Base-by-base conservation (phyloP, 352 stramenopile species). In the Pythium rishiriense region DNA sequence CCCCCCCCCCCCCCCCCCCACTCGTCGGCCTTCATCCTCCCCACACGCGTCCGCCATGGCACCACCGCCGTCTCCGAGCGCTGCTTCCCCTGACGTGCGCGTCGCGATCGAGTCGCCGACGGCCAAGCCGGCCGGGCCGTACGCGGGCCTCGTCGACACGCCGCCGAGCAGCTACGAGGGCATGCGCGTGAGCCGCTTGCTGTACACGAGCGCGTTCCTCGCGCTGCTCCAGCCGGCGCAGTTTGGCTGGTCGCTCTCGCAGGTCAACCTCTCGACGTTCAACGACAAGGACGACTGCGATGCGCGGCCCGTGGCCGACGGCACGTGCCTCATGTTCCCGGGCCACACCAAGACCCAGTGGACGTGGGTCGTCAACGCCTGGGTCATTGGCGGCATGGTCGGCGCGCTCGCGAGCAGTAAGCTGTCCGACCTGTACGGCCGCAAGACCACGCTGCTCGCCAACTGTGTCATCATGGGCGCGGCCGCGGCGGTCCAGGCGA, bases 231-330 rank as follows among this genome's bases (percentile, higher is more conserved):
- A 82, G 37, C 54, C 78, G 10, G 73, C 81, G 58, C 79, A 90
- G 70, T 76, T 79, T 62, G 73, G 81, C 62, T 70, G 81, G 84
- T 80, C 75, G 12, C 77, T 80, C 6, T 76, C 75, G 12, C 84
- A 93, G 52, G 67, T 91, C 66, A 91, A 91, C 69, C 69, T 85
- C 28, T 82, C 72, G n/a, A 61, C 68, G 11, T 89, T 85, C 66
- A 73, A 85, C 57, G 64, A 85, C 66, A 70, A 74, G 24, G 65
- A 75, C 15, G 69, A 73, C 31, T 91, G 82, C 61, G 70, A 74
- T 41, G 72, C 66, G 0, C 52, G 63, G 4, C 75, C 73, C 1
- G 67, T 85, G 21, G 50, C 22, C 2, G 25, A 59, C 11, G 70
- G 61, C 25, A 74, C 54, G 15, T 86, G 77, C 33, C 37, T 73